Percentiles rank a stretch among this genome's conserved stretches.
These are phyloP conservation scores for Phaffia australis DNA, from an alignment of 768 basidiomycete species.

Conservation along the genomic window DNA sequence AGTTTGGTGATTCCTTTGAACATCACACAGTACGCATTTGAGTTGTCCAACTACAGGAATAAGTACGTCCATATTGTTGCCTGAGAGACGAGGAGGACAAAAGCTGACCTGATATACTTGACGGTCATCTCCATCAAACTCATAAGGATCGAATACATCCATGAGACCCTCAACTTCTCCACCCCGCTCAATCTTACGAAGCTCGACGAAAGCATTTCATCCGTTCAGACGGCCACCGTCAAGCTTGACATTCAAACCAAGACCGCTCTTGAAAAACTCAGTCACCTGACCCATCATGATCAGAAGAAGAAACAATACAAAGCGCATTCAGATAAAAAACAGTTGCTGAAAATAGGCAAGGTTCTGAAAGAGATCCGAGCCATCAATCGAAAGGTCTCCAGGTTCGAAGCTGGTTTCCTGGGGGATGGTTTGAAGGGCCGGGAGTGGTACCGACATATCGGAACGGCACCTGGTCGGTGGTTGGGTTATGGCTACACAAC, in stretches of 20 bases:
- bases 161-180: conserved; percentile 27
- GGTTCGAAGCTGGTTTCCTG: conserved; percentile 49
- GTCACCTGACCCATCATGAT: conserved; percentile 24
- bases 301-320: background rate
- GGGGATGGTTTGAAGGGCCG: conserved; percentile 61
- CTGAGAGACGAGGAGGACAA: background rate
- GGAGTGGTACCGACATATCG: conserved; percentile 78
- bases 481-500: conserved; percentile 67
- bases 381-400: conserved; percentile 35
- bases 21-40: conserved; percentile 55
- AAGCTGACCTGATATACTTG: background rate
- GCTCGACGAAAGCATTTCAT: conserved; percentile 35
- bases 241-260: conserved; percentile 35
- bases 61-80: conserved; percentile 39
- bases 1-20: conserved; percentile 54
- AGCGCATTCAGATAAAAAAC: conserved; percentile 9
- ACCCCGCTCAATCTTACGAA: conserved; percentile 31
- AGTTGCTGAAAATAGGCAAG: conserved; percentile 34
- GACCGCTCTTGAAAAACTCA: conserved; percentile 29
- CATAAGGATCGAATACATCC: conserved; percentile 48
- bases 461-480: conserved; percentile 62
- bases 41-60: conserved; percentile 49
- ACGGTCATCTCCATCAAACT: background rate
- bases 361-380: conserved; percentile 33
- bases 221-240: conserved; percentile 34